Percentiles rank a stretch among this genome's conserved stretches.
Conservation (phyloP, 495 filamentous ascomycete genomes). For the Emericellopsis terricola region DNA sequence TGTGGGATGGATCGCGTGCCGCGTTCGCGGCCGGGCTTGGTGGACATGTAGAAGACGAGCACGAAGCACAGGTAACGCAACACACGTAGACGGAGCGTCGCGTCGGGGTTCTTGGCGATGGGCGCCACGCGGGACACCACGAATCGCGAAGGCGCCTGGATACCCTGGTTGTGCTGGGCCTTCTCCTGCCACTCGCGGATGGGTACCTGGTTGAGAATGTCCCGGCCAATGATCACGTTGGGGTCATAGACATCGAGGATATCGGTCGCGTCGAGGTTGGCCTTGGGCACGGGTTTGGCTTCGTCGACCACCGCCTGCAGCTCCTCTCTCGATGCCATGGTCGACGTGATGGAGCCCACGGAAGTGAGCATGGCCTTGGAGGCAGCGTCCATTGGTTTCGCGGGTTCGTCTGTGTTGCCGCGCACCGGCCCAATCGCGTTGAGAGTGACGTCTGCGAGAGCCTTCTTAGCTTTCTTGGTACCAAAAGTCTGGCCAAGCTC, state of each 20-base stretch:
- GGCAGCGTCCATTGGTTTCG: slow-evolving; percentile 31
- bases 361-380: slow-evolving; percentile 44
- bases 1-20: slow-evolving; percentile 22
- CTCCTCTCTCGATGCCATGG: slow-evolving; percentile 39
- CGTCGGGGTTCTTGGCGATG: slow-evolving; percentile 27
- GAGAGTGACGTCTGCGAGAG: slow-evolving; percentile 52
- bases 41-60: slow-evolving; percentile 36
- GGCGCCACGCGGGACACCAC: slow-evolving; percentile 42
- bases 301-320: slow-evolving; percentile 49
- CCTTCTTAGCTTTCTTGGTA: slow-evolving; percentile 84
- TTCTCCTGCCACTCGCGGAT: slow-evolving; percentile 62
- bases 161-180: slow-evolving; percentile 33
- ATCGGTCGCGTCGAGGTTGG: slow-evolving; percentile 51
- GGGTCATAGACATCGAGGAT: slow-evolving; percentile 72
- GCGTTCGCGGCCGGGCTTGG: slow-evolving; percentile 18
- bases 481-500: slow-evolving; percentile 80
- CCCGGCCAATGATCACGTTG: slow-evolving; percentile 43
- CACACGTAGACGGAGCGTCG: slow-evolving; percentile 35
- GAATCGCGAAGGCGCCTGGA: slow-evolving; percentile 44
- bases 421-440: slow-evolving; percentile 45
- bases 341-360: slow-evolving; percentile 36
- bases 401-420: slow-evolving; percentile 19
- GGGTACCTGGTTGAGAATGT: slow-evolving; percentile 39
- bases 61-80: slow-evolving; percentile 49
- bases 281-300: slow-evolving; percentile 58